Evolutionary conservation across 257 asterid species (phyloP).

Genomic region (Eustoma russellianum): DNA sequence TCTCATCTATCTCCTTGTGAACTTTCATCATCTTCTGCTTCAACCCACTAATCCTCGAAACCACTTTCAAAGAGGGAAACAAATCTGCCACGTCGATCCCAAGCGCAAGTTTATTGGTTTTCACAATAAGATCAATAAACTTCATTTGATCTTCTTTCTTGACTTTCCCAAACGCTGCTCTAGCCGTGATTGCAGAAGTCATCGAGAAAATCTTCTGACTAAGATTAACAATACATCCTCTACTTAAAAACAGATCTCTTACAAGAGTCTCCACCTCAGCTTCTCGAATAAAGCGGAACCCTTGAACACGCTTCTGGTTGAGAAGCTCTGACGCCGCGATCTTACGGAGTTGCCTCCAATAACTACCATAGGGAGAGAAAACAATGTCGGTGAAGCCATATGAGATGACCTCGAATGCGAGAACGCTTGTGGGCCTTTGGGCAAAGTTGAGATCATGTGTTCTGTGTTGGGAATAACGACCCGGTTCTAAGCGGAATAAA

Average conservation of each 20-base stretch:
- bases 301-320: not conserved
- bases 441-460: not conserved
- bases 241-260: too few relatives aligned
- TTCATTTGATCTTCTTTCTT: not conserved
- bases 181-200: not conserved
- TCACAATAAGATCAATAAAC: not conserved
- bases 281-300: not conserved
- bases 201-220: not conserved
- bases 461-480: too few relatives aligned
- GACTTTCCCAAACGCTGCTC: slow-evolving; percentile 4
- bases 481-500: too few relatives aligned
- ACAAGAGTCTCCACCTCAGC: not conserved
- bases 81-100: not conserved
- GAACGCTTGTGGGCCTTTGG: not conserved
- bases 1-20: not conserved
- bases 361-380: not conserved
- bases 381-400: not conserved
- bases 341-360: slow-evolving; percentile 1
- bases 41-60: not conserved
- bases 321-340: not conserved
- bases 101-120: not conserved
- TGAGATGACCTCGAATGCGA: not conserved
- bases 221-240: not conserved
- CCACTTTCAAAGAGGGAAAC: slow-evolving; percentile 1
- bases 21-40: not conserved